These are phyloP conservation scores for Niveomyces coronatus DNA, from an alignment of 2,329 filamentous ascomycete species.

Conservation along the genomic window DNA sequence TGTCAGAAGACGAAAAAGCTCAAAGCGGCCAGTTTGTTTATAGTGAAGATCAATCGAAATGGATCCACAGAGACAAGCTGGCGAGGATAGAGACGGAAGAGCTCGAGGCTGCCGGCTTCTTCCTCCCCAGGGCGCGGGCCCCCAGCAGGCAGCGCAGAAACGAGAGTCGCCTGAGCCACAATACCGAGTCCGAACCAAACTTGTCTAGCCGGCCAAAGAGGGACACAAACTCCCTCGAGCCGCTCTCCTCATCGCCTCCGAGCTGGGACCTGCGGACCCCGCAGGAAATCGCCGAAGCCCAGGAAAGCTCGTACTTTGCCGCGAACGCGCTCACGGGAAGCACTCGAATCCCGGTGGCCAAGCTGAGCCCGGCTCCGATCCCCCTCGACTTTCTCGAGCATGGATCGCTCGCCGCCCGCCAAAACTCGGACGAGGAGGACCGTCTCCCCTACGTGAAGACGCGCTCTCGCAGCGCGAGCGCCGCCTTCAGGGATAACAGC, in stretches of 20 bases:
- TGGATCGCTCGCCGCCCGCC: conserved; percentile 56
- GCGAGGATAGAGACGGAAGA: conserved; percentile 73
- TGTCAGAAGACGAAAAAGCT: conserved; percentile 18
- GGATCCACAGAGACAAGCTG: conserved; percentile 80
- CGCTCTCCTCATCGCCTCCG: conserved; percentile 28
- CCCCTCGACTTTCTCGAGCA: conserved; percentile 62
- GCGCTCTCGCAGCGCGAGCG: conserved; percentile 61
- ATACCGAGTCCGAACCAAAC: conserved; percentile 22
- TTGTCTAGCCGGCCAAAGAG: conserved; percentile 30
- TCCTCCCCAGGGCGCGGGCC: conserved; percentile 43
- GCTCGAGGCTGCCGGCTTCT: conserved; percentile 67
- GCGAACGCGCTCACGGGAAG: conserved; percentile 46
- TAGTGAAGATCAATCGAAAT: conserved; percentile 55
- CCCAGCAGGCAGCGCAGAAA: conserved; percentile 36
- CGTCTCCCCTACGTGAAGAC: conserved; percentile 51
- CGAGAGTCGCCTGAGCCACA: conserved; percentile 24
- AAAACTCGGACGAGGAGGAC: conserved; percentile 43
- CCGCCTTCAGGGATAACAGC: conserved; percentile 31
- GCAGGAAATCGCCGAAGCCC: conserved; percentile 62
- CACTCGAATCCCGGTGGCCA: conserved; percentile 82
- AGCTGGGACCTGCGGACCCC: conserved; percentile 66
- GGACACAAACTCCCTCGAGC: conserved; percentile 32
- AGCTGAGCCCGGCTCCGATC: conserved; percentile 67
- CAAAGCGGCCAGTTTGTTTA: conserved; percentile 18
- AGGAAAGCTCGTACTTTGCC: conserved; percentile 40